These are phyloP conservation scores for Amanita rubescens DNA, from an alignment of 768 basidiomycete species.

Conservation along the genomic window DNA sequence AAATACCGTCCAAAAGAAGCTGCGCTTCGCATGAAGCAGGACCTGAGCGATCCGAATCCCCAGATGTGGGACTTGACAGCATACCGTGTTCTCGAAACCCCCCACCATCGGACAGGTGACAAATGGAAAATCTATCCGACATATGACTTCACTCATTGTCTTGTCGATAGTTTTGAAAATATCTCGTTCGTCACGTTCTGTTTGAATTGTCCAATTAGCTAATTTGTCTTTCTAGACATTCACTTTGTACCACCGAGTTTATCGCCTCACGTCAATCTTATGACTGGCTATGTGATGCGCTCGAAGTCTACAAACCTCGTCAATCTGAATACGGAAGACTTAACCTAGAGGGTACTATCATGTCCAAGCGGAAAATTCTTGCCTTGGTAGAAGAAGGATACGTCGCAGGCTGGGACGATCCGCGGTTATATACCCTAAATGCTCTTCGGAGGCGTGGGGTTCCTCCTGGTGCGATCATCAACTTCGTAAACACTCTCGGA, in stretches of 20 bases:
- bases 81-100: constrained; percentile 84
- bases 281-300: constrained; percentile 97
- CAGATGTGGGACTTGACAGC: constrained; percentile 99
- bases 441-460: constrained; percentile 92
- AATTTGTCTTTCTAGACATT: constrained; percentile 55
- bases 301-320: constrained; percentile 95
- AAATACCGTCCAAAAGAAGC: constrained; percentile 89
- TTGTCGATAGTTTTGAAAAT: constrained; percentile 98
- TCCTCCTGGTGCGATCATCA: constrained; percentile 91
- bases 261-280: constrained; percentile 94
- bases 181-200: constrained; percentile 75
- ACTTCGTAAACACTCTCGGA: constrained; percentile 91
- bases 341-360: constrained; percentile 89
- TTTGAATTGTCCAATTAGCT: neutral
- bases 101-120: constrained; percentile 88
- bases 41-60: constrained; percentile 86
- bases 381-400: constrained; percentile 78
- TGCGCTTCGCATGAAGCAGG: constrained; percentile 95
- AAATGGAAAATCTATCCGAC: constrained; percentile 98
- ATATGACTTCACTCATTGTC: constrained; percentile 97
- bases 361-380: constrained; percentile 93
- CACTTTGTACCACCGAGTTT: constrained; percentile 94
- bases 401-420: constrained; percentile 95
- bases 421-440: constrained; percentile 93
- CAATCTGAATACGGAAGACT: constrained; percentile 97